These are phyloP conservation scores for Phoma sp. DNA, from an alignment of 2,329 filamentous ascomycete genomes.

Conservation along the genomic window DNA sequence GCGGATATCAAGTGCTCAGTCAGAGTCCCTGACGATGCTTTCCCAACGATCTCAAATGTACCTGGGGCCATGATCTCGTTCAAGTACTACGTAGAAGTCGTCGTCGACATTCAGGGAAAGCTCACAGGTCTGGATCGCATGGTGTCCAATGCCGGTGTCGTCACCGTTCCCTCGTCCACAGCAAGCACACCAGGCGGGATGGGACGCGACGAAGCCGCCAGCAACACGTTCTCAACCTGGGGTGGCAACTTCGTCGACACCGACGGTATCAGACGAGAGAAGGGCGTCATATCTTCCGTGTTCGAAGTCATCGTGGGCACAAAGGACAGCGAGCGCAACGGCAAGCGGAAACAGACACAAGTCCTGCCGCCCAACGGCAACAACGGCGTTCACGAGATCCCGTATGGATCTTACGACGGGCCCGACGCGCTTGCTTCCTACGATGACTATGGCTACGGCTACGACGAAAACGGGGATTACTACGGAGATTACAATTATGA, in stretches of 20 bases:
- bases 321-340: conserved; percentile 69
- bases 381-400: conserved; percentile 31
- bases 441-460: conserved; percentile 33
- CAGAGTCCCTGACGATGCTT: conserved; percentile 85
- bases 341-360: conserved; percentile 50
- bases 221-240: conserved; percentile 60
- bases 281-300: conserved; percentile 84
- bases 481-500: conserved; percentile 42
- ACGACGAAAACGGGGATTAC: conserved; percentile 41
- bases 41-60: conserved; percentile 88
- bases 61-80: conserved; percentile 95
- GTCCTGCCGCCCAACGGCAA: conserved; percentile 16
- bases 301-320: conserved; percentile 91
- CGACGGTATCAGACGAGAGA: conserved; percentile 82
- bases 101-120: conserved; percentile 90
- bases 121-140: conserved; percentile 75
- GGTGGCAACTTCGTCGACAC: conserved; percentile 82
- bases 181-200: conserved; percentile 46
- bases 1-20: conserved; percentile 83
- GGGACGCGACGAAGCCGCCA: conserved; percentile 45
- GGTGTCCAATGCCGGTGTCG: conserved; percentile 62
- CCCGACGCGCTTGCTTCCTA: conserved; percentile 26
- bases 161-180: conserved; percentile 51
- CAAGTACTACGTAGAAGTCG: conserved; percentile 90
- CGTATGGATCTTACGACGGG: conserved; percentile 21